These are phyloP conservation scores for Xerocomus amazonicus DNA, from an alignment of 1,284 basidiomycete species.

Conservation along the genomic window DNA sequence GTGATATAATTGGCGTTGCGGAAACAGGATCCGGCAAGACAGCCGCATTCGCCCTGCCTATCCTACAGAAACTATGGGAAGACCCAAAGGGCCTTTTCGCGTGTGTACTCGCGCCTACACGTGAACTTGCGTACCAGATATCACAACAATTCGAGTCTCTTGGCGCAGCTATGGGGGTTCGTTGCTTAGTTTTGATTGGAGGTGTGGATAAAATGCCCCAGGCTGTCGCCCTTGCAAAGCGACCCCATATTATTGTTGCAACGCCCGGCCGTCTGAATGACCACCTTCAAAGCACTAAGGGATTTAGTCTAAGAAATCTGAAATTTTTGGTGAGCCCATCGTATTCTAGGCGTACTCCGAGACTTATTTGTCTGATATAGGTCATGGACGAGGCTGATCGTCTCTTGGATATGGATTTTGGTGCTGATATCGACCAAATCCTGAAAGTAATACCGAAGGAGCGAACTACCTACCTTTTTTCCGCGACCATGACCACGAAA, in stretches of 20 bases:
- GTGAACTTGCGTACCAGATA: constrained; percentile 99
- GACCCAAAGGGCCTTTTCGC: constrained; percentile 93
- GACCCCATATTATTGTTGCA: constrained; percentile 94
- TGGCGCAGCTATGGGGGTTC: constrained; percentile 91
- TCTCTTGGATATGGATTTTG: constrained; percentile 96
- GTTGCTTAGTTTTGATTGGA: constrained; percentile 90
- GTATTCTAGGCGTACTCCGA: background rate
- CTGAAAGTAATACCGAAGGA: constrained; percentile 94
- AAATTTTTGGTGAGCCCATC: constrained; percentile 76
- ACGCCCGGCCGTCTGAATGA: constrained; percentile 95
- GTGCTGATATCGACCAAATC: constrained; percentile 95
- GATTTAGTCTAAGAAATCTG: constrained; percentile 85
- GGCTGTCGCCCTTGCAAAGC: constrained; percentile 89
- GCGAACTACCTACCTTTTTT: constrained; percentile 94
- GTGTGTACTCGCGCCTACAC: constrained; percentile 91
- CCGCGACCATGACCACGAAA: constrained; percentile 99
- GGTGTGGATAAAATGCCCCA: constrained; percentile 95
- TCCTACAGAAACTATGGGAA: constrained; percentile 96
- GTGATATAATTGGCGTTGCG: constrained; percentile 97
- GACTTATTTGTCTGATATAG: constrained; percentile 39
- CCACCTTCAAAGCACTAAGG: constrained; percentile 98
- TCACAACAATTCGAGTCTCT: constrained; percentile 93
- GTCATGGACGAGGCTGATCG: constrained; percentile 98
- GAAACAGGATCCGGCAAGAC: constrained; percentile 98
- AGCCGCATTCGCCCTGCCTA: constrained; percentile 94